phyloP scores from a whole-genome alignment of 805 yeast genomes.

The Yarrowia sp. region DNA sequence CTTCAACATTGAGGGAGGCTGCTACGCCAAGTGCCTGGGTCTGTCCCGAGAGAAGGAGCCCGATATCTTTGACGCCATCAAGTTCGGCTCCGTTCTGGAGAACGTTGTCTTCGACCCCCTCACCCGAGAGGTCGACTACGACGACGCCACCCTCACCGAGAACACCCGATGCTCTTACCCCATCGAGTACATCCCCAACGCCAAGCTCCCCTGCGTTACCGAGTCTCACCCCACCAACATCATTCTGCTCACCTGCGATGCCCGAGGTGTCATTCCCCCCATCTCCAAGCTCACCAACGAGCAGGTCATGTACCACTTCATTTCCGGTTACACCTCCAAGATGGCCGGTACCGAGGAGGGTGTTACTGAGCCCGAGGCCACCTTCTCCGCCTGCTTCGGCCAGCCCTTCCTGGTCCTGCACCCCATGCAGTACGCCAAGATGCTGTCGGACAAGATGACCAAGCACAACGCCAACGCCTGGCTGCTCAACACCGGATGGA shows the following conservation, averaged over 20 bases:
- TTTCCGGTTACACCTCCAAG: slow-evolving; percentile 97
- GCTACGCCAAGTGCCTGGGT: slow-evolving; percentile 97
- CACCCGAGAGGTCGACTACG: slow-evolving; percentile 85
- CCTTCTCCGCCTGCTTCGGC: slow-evolving; percentile 98
- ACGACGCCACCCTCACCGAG: slow-evolving; percentile 83
- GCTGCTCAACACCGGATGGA: slow-evolving; percentile 99
- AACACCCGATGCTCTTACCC: slow-evolving; percentile 99
- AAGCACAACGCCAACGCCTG: slow-evolving; percentile 91
- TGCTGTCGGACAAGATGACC: slow-evolving; percentile 90
- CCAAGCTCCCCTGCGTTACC: slow-evolving; percentile 93
- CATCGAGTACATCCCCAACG: slow-evolving; percentile 94
- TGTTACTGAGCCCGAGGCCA: slow-evolving; percentile 96
- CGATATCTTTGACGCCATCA: slow-evolving; percentile 93
- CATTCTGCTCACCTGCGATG: slow-evolving; percentile 93
- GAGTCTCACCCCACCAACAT: slow-evolving; percentile 91
- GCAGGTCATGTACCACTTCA: slow-evolving; percentile 97
- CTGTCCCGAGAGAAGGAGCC: slow-evolving; percentile 93
- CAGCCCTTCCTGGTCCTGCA: slow-evolving; percentile 98
- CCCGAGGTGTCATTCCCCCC: slow-evolving; percentile 97
- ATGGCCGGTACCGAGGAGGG: slow-evolving; percentile 99
- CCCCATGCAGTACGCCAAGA: slow-evolving; percentile 97
- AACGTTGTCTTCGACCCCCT: slow-evolving; percentile 84
- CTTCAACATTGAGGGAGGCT: slow-evolving; percentile 99
- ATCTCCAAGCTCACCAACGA: slow-evolving; percentile 91
- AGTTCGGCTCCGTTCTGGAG: slow-evolving; percentile 93